Evolutionary conservation across 805 yeast genomes (phyloP).

Genomic region (Danielia reshetovae): DNA sequence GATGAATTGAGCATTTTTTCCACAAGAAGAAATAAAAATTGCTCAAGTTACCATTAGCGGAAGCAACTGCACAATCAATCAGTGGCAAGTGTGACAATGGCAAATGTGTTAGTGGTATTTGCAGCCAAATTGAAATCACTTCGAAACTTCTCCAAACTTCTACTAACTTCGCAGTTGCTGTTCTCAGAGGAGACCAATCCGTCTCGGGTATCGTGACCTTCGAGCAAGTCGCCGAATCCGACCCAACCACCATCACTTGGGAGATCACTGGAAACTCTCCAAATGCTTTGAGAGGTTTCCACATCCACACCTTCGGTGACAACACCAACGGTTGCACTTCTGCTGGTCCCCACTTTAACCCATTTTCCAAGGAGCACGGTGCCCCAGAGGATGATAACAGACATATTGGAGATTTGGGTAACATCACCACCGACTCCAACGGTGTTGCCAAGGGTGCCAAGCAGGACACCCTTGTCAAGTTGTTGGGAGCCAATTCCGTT

Average conservation of each 20-base stretch:
- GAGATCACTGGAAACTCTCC: constrained; percentile 88
- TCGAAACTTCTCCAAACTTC: constrained; percentile 1
- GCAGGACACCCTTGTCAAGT: constrained; percentile 71
- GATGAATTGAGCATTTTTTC: no score
- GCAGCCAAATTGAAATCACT: constrained; percentile 1
- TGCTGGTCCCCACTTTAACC: constrained; percentile 97
- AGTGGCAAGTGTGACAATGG: background rate
- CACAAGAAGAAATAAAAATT: background rate
- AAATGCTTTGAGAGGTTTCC: constrained; percentile 93
- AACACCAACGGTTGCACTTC: constrained; percentile 99
- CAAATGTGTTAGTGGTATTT: background rate
- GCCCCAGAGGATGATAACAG: constrained; percentile 78
- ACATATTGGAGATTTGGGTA: constrained; percentile 97
- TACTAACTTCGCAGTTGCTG: constrained; percentile 64
- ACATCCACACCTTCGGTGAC: constrained; percentile 97
- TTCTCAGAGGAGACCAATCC: constrained; percentile 89
- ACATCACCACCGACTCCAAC: constrained; percentile 76
- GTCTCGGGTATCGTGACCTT: constrained; percentile 85
- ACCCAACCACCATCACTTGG: constrained; percentile 83
- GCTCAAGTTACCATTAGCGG: constrained; percentile 2
- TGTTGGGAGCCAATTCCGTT: constrained; percentile 83
- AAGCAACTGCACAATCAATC: background rate
- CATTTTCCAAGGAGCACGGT: constrained; percentile 85
- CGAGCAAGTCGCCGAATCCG: constrained; percentile 75
- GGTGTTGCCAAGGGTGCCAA: constrained; percentile 92